Evolutionary conservation across 1,139 yeast species (phyloP).

Genomic region (Starmera stellimalicola): DNA sequence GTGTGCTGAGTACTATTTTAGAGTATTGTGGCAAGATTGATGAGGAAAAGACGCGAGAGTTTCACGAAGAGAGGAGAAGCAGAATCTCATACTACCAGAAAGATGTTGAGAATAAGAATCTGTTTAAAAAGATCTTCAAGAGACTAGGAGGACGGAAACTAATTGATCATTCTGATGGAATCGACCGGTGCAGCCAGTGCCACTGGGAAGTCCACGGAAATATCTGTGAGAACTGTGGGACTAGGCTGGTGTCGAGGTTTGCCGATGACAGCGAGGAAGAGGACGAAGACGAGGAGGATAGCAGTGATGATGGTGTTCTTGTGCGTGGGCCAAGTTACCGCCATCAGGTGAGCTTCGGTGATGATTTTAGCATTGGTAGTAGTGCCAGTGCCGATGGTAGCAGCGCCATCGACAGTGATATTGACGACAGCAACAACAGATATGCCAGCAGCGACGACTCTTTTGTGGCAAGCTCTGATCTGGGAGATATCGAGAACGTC

Average conservation of each 20-base stretch:
- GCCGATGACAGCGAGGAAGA: conserved; percentile 7
- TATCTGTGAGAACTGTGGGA: conserved; percentile 46
- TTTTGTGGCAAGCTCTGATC: no score
- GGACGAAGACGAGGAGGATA: conserved; percentile 5
- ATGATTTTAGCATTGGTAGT: no score
- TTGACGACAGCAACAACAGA: no score
- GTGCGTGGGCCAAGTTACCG: no score
- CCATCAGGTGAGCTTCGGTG: no score
- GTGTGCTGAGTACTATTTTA: conserved; percentile 6
- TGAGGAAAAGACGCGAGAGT: conserved; percentile 15
- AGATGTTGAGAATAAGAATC: conserved; percentile 26
- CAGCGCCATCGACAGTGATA: no score
- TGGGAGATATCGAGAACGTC: no score
- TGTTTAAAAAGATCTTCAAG: conserved; percentile 43
- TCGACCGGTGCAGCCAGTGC: conserved; percentile 69
- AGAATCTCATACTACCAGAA: conserved; percentile 25
- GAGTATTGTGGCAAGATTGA: conserved; percentile 24
- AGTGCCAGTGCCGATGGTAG: no score
- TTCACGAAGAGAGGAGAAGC: conserved; percentile 18
- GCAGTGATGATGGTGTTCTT: conserved; percentile 6
- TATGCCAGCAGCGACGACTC: no score
- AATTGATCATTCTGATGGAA: conserved; percentile 68
- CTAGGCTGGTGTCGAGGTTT: conserved; percentile 6
- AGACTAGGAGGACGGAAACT: conserved; percentile 36
- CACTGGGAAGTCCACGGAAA: conserved; percentile 71